Conservation (phyloP, 192 early-diverging fungal species). For the Coemansia sp. region DNA sequence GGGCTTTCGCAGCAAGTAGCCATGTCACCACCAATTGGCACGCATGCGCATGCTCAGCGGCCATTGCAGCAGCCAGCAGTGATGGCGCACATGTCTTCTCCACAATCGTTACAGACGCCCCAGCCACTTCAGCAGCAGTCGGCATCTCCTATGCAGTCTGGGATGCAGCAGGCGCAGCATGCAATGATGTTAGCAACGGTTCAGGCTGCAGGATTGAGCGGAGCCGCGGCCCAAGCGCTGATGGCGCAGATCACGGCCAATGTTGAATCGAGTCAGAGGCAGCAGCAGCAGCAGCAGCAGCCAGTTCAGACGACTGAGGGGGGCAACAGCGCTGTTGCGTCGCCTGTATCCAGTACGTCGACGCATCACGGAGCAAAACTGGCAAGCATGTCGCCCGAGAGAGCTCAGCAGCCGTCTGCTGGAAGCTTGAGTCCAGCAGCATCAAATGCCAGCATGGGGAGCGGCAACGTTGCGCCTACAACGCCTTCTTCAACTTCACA, state of each 20-base stretch:
- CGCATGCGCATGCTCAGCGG: constrained; percentile 10
- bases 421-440: not conserved
- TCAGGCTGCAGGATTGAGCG: constrained; percentile 33
- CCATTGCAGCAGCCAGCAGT: constrained; percentile 6
- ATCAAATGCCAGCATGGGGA: not conserved
- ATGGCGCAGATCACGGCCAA: constrained; percentile 41
- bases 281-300: constrained; percentile 11
- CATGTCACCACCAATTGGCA: constrained; percentile 19
- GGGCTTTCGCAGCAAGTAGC: constrained; percentile 11
- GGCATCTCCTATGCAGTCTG: constrained; percentile 3
- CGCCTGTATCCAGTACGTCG: not conserved
- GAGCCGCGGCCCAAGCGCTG: constrained; percentile 32
- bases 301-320: not conserved
- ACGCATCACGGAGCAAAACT: not conserved
- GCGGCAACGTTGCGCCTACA: not conserved
- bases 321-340: not conserved
- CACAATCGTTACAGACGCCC: constrained; percentile 11
- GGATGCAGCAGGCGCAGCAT: constrained; percentile 36
- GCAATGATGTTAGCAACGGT: constrained; percentile 46
- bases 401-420: not conserved
- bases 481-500: not conserved
- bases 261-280: constrained; percentile 21
- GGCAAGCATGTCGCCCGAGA: not conserved
- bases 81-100: constrained; percentile 10
- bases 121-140: constrained; percentile 7